Evolutionary conservation across 129 eudicot genomes (phyloP).

Genomic region (carrot (Daucus carota)): DNA sequence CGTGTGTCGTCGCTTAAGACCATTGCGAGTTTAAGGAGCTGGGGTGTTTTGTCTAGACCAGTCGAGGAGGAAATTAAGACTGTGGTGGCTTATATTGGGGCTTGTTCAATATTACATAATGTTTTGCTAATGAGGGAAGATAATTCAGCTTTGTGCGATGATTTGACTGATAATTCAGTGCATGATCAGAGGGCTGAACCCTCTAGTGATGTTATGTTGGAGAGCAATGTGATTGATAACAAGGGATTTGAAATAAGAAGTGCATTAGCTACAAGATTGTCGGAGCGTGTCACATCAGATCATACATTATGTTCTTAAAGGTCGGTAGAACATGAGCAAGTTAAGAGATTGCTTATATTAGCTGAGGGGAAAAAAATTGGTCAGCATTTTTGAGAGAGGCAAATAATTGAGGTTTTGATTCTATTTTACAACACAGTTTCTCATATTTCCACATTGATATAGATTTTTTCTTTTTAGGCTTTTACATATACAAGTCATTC

Average conservation of each 20-base stretch:
- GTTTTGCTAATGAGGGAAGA: conserved; percentile 75
- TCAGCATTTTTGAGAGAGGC: conserved; percentile 12
- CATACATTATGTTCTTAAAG: background rate
- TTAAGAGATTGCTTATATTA: conserved; percentile 6
- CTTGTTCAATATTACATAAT: conserved; percentile 83
- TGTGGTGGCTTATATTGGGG: conserved; percentile 69
- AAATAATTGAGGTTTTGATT: background rate
- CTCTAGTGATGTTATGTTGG: conserved; percentile 15
- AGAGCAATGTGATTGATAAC: conserved; percentile 22
- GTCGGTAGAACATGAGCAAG: background rate
- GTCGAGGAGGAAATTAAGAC: conserved; percentile 47
- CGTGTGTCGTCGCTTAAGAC: conserved; percentile 32
- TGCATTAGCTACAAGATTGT: conserved; percentile 65
- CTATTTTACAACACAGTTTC: background rate
- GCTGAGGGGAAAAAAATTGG: background rate
- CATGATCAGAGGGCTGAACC: background rate
- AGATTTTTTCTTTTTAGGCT: background rate
- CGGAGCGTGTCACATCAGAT: conserved; percentile 4
- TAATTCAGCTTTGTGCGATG: conserved; percentile 53
- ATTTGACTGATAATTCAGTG: conserved; percentile 21
- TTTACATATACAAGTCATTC: background rate
- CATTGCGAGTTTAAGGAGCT: conserved; percentile 62
- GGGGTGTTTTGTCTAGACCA: conserved; percentile 72
- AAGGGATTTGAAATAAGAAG: conserved; percentile 43
- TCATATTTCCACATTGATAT: background rate